Evolutionary conservation across 2,329 filamentous ascomycete genomes (phyloP), one percentile per base, ranked within the genome.

Genomic region (Xylaria sp.): DNA sequence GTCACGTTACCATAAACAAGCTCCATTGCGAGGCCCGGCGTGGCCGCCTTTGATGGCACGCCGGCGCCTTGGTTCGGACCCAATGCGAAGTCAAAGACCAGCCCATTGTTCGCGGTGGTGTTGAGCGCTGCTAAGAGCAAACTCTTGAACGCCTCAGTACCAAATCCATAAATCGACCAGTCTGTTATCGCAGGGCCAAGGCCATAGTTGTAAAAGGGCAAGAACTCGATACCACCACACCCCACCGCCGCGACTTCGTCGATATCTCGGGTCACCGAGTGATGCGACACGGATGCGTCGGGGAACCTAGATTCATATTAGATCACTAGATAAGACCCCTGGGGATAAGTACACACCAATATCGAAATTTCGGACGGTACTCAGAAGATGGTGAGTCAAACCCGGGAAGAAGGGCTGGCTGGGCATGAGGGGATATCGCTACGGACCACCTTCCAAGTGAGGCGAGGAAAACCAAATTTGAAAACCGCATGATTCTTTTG

Each of bases 341-440:
- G 41, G 41, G 41, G 13, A 43, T 43, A 43, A 43, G 18, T 15
- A 43, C 41, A 43, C 18, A 43, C 41, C 41, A 43, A 43, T 43
- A 43, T 43, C 41, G 41, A n/a, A 43, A 43, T 43, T 43, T 43
- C 41, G 41, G 41, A 15, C 41, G 41, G 18, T 43, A 43, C 41
- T 43, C 41, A 43, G 41, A 43, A 43, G 41, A 43, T 43, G 41
- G 41, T 43, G 41, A 43, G 41, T 43, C 41, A 43, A 43, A 43
- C 41, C 41, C 41, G 5, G 41, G 41, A 43, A 43, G 41, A 43
- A 43, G 41, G 41, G 41, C 41, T 43, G 41, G 41, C 41, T 43
- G 13, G 12, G 41, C 41, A 43, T 13, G 41, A 43, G 15, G 18
- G 41, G 41, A 43, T 43, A 43, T 43, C 12, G 41, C 41, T 43